Evolutionary conservation across 768 basidiomycete species (phyloP).

Genomic region (Crucibulum laeve): DNA sequence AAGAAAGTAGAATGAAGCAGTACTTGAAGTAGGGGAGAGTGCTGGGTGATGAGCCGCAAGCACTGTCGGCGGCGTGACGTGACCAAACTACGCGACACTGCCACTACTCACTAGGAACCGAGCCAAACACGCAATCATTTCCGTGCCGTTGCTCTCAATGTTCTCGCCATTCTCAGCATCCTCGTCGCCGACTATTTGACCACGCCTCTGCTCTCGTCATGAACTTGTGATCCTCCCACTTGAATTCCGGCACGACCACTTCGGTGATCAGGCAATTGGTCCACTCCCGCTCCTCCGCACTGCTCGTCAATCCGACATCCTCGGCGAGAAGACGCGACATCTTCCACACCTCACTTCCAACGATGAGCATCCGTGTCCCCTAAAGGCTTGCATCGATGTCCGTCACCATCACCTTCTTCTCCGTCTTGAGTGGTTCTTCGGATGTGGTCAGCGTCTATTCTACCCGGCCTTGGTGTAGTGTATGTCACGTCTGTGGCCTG

Average conservation of each 20-base stretch:
- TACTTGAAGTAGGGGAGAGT: too few relatives aligned
- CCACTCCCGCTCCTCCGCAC: conserved; percentile 25
- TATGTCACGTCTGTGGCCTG: conserved; percentile 40
- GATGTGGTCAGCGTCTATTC: conserved; percentile 42
- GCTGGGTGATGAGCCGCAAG: neutral
- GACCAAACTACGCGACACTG: neutral
- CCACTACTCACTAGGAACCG: neutral
- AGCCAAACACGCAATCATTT: neutral
- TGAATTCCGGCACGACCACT: conserved; percentile 55
- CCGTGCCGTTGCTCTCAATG: conserved; percentile 9
- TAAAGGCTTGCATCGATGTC: conserved; percentile 31
- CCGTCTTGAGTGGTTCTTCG: conserved; percentile 21
- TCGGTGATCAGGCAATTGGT: conserved; percentile 54
- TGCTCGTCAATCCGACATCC: conserved; percentile 27
- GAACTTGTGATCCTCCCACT: conserved; percentile 48
- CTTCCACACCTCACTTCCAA: conserved; percentile 52
- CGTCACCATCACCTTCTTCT: conserved; percentile 40
- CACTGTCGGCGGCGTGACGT: neutral
- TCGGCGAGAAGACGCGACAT: conserved; percentile 47
- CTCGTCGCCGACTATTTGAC: too few relatives aligned
- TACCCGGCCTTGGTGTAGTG: conserved; percentile 45
- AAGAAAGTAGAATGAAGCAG: too few relatives aligned
- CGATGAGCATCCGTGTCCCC: conserved; percentile 45
- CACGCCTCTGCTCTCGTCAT: conserved; percentile 25
- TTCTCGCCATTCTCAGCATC: too few relatives aligned